These are phyloP conservation scores for Oryza rufipogon DNA, from an alignment of 176 grass and related monocot genomes.

Conservation along the genomic window DNA sequence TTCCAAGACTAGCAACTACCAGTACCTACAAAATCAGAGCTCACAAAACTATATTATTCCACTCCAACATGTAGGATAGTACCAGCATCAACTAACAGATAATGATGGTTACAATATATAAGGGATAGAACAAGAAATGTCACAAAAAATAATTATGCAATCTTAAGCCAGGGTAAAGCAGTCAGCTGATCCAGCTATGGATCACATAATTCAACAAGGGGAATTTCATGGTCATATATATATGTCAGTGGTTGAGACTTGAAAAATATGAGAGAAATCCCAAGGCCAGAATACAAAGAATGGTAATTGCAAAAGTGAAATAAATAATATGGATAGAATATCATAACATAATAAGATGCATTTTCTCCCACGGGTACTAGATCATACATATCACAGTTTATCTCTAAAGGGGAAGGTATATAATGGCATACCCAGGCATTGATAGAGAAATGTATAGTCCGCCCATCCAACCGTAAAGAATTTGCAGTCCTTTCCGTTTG, in stretches of 20 bases:
- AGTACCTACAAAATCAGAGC: constrained; percentile 57
- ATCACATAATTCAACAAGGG: constrained; percentile 13
- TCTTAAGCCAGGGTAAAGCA: neutral
- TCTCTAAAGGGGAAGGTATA: neutral
- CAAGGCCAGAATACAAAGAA: constrained; percentile 2
- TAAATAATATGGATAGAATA: neutral
- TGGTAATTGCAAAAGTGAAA: constrained; percentile 38
- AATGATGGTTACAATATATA: constrained; percentile 20
- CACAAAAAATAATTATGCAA: constrained; percentile 1
- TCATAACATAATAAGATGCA: constrained; percentile 6
- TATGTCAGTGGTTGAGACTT: neutral
- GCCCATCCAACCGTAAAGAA: constrained; percentile 63
- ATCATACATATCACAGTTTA: constrained; percentile 17
- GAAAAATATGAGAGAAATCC: neutral
- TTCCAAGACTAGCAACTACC: constrained; percentile 81
- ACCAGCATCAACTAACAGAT: constrained; percentile 10
- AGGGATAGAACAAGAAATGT: constrained; percentile 21
- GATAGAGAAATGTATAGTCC: constrained; percentile 80
- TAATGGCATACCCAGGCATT: constrained; percentile 87
- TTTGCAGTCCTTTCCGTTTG: constrained; percentile 56
- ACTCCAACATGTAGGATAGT: neutral
- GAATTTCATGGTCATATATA: neutral
- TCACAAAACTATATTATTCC: constrained; percentile 32
- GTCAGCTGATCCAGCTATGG: constrained; percentile 9
- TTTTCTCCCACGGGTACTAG: neutral